Percentiles rank a stretch among this genome's conserved stretches.
These are phyloP conservation scores for Diaporthe caulivora DNA, from an alignment of 2,329 filamentous ascomycete species.

Conservation along the genomic window DNA sequence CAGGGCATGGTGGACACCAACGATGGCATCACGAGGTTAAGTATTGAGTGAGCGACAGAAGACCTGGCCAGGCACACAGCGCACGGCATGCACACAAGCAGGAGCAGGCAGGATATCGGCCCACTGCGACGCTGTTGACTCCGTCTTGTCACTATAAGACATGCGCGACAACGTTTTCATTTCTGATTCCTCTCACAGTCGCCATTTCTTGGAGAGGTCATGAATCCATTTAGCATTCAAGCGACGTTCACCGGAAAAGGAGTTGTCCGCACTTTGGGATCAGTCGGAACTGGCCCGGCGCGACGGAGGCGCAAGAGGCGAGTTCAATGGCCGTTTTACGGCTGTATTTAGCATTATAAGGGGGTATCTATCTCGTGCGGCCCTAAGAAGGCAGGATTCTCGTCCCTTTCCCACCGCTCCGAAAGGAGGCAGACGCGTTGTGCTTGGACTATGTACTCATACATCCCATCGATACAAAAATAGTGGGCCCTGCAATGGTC, in stretches of 20 bases:
- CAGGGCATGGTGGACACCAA: slow-evolving; percentile 98
- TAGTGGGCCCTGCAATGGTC: not conserved
- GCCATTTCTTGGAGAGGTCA: not conserved
- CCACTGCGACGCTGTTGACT: not conserved
- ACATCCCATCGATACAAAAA: not conserved
- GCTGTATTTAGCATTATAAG: slow-evolving; percentile 18
- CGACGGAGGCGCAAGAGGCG: not conserved
- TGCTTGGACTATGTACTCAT: not conserved
- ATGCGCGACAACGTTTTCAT: not conserved
- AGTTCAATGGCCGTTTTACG: not conserved
- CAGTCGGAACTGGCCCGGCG: not conserved
- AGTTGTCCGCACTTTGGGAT: not conserved
- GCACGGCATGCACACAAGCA: not conserved
- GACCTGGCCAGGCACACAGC: not conserved
- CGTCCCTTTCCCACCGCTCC: not conserved
- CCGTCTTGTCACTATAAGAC: not conserved
- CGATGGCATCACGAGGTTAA: slow-evolving; percentile 96
- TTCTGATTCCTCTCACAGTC: not conserved
- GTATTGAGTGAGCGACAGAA: slow-evolving; percentile 76
- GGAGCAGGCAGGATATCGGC: not conserved
- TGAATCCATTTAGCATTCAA: slow-evolving; percentile 22
- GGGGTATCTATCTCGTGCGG: not conserved
- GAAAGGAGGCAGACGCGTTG: not conserved
- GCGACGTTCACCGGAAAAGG: slow-evolving; percentile 12
- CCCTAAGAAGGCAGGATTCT: not conserved